Evolutionary conservation across 1,284 basidiomycete species (phyloP).

Genomic region (Ustanciosporium gigantosporum): DNA sequence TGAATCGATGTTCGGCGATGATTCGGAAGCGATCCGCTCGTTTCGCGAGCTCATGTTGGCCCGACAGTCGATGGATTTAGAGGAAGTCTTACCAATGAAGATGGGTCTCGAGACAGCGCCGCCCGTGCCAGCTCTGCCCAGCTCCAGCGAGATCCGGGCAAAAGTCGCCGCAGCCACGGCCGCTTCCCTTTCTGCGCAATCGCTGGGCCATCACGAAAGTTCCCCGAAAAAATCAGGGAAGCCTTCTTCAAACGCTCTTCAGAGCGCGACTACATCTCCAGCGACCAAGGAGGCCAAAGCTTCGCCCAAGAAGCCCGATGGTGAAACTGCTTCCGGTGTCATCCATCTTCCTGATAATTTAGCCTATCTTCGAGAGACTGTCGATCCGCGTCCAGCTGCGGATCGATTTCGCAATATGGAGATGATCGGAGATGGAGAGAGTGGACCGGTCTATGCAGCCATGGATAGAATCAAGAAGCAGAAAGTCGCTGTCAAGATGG

Average conservation of each 20-base stretch:
- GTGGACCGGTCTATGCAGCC: slow-evolving; percentile 43
- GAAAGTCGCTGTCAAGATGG: slow-evolving; percentile 46
- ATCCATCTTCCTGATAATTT: slow-evolving; percentile 14
- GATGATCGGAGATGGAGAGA: slow-evolving; percentile 51
- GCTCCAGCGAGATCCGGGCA: slow-evolving; percentile 22
- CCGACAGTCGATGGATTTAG: slow-evolving; percentile 47
- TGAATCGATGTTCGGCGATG: slow-evolving; percentile 38
- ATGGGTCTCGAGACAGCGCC: slow-evolving; percentile 28
- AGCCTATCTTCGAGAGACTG: slow-evolving; percentile 8
- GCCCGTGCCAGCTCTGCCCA: slow-evolving; percentile 45
- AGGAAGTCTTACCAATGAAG: slow-evolving; percentile 41
- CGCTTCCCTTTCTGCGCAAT: not conserved
- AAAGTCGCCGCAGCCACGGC: slow-evolving; percentile 15
- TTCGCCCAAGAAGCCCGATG: not conserved
- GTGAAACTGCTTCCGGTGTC: no score
- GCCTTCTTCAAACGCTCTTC: not conserved
- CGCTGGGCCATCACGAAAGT: not conserved
- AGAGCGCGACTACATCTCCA: not conserved
- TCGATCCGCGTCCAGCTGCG: not conserved
- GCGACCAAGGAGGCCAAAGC: not conserved
- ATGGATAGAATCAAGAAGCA: slow-evolving; percentile 16
- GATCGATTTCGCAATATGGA: slow-evolving; percentile 21
- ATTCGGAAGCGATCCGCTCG: slow-evolving; percentile 27
- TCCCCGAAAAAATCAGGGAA: no score
- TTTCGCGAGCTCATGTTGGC: slow-evolving; percentile 45